Conservation (phyloP, 768 basidiomycete species). For the Agrocybe praecox region DNA sequence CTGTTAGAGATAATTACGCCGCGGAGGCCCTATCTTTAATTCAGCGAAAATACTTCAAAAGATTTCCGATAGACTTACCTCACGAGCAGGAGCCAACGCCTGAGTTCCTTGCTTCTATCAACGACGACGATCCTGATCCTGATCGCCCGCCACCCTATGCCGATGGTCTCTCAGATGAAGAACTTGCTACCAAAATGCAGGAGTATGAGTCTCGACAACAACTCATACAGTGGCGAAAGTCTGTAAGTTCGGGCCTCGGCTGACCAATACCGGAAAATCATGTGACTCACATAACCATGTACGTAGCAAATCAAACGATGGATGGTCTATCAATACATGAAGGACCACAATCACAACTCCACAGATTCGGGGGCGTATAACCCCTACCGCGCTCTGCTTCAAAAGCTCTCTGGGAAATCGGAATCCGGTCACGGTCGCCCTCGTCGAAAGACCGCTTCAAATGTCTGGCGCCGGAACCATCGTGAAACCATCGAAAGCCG, state of each 20-base stretch:
- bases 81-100: conserved; percentile 7
- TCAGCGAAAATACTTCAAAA: conserved; percentile 13
- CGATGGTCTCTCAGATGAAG: too few relatives aligned
- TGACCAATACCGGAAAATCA: background rate
- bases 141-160: too few relatives aligned
- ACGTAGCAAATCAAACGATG: conserved; percentile 19
- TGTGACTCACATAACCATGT: too few relatives aligned
- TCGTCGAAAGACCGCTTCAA: background rate
- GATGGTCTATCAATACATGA: too few relatives aligned
- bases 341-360: conserved; percentile 4
- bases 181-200: too few relatives aligned
- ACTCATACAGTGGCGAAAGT: background rate
- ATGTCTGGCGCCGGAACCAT: conserved; percentile 4
- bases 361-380: conserved; percentile 4
- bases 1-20: background rate
- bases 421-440: background rate
- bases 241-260: background rate
- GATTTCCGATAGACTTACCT: conserved; percentile 10
- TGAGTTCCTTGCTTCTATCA: conserved; percentile 7
- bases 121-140: conserved; percentile 8
- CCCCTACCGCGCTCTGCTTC: conserved; percentile 3
- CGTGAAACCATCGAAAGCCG: background rate
- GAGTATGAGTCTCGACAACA: too few relatives aligned
- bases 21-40: conserved; percentile 8
- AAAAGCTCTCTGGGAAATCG: conserved; percentile 10